These are phyloP conservation scores for Candida easanensis DNA, from an alignment of 805 yeast genomes.

Conservation along the genomic window DNA sequence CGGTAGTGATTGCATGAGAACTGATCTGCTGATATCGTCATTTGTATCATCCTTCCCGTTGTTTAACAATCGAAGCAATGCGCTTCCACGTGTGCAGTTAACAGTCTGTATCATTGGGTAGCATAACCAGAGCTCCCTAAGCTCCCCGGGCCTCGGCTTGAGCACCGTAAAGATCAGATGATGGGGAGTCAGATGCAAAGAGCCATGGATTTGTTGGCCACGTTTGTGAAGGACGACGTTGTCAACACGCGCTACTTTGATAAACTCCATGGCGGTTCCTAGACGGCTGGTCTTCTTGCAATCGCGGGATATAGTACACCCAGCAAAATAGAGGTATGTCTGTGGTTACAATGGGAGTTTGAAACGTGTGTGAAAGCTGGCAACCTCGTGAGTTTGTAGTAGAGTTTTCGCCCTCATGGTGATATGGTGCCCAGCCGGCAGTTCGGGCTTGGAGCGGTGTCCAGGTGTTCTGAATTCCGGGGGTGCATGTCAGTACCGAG, in stretches of 20 bases:
- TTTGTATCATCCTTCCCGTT: constrained; percentile 5
- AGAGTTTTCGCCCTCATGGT: too few relatives aligned
- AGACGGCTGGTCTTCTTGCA: background rate
- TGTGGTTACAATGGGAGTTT: too few relatives aligned
- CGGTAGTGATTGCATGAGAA: constrained; percentile 15
- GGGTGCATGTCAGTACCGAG: background rate
- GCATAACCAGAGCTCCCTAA: constrained; percentile 83
- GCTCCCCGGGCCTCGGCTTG: constrained; percentile 17
- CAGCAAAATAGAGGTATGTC: too few relatives aligned
- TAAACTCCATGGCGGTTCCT: constrained; percentile 20
- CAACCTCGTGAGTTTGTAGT: too few relatives aligned
- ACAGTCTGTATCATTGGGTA: constrained; percentile 72
- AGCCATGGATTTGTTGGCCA: constrained; percentile 54
- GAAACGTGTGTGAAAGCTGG: too few relatives aligned
- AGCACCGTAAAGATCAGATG: constrained; percentile 60
- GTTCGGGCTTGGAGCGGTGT: background rate
- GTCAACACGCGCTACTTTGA: constrained; percentile 36
- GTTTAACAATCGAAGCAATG: constrained; percentile 24
- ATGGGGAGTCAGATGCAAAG: constrained; percentile 69
- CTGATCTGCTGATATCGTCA: constrained; percentile 15
- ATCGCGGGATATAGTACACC: too few relatives aligned
- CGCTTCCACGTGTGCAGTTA: constrained; percentile 49
- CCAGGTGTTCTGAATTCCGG: background rate
- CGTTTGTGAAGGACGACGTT: constrained; percentile 55
- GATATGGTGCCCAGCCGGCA: too few relatives aligned